Base-by-base conservation (phyloP, 2,329 filamentous ascomycete species). In the Xylariales sp. region DNA sequence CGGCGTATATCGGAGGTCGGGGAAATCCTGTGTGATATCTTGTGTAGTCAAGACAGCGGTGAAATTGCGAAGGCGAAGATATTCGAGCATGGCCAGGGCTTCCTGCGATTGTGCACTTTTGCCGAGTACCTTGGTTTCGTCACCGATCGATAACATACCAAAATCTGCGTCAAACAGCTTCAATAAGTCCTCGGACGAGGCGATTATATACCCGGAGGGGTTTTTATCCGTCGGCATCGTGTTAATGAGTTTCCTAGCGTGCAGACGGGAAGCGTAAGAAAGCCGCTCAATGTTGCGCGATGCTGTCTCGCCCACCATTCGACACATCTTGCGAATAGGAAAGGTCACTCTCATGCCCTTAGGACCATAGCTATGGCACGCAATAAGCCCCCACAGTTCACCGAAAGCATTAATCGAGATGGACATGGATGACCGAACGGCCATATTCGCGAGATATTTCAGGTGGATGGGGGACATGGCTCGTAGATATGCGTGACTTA, bases 401-500 rank as follows among this genome's bases (percentile, higher is more conserved):
- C 87, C 85, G 73, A 97, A 96, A 0, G 92, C 92, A 71, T 93
- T 96, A 75, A 97, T 92, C 0, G 93, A 97, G 68, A 97, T 94
- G 0, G 93, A 97, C 93, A 97, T 97, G 71, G 93, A 97, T 0
- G 93, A 93, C n/a, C 93, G 89, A 0, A 97, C 93, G 7, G 90
- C 91, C 94, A 97, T 97, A 76, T 97, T 94, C 5, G 83, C 86
- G 3, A 97, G 83, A 73, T 97, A 97, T 75, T 97, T 97, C 62
- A 97, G 79, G 75, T 96, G 93, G 49, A 97, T 94, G 0, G 94
- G 93, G 0, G 93, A 97, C 88, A 97, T 97, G 69, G 94, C 93
- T 62, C 94, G 89, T 1, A 97, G 85, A 75, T 97, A 96, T 0
- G 91, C 87, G 74, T 96, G 91, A 1, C 92, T 96, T 78, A 97